These are phyloP conservation scores for Thalassiosira mediterranea DNA, from an alignment of 352 stramenopile genomes.

Conservation along the genomic window DNA sequence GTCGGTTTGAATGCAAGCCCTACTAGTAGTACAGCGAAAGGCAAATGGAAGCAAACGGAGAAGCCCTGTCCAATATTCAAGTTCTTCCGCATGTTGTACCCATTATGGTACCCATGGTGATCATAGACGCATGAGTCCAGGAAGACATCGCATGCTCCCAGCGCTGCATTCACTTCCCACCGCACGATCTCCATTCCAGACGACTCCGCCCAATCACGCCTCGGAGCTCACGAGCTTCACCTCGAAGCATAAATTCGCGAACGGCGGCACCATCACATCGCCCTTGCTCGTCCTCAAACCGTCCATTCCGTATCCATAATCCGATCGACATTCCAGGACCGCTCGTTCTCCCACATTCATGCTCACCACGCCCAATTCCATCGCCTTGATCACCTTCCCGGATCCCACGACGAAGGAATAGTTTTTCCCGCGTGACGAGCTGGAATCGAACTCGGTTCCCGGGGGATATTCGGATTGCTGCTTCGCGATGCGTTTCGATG, in stretches of 20 bases:
- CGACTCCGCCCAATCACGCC: too few relatives aligned
- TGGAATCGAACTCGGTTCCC: constrained; percentile 65
- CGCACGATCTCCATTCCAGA: too few relatives aligned
- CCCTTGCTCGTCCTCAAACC: constrained; percentile 56
- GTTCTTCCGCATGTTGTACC: too few relatives aligned
- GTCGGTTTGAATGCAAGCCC: too few relatives aligned
- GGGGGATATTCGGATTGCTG: constrained; percentile 34
- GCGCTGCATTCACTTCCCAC: too few relatives aligned
- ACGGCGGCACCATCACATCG: constrained; percentile 63
- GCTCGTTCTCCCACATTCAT: constrained; percentile 55
- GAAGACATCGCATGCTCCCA: too few relatives aligned
- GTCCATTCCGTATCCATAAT: constrained; percentile 70
- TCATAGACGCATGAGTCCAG: too few relatives aligned
- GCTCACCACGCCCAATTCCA: constrained; percentile 45
- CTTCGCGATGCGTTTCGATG: constrained; percentile 44
- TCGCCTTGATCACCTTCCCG: constrained; percentile 55
- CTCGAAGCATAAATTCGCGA: constrained; percentile 65
- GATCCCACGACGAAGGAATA: constrained; percentile 47
- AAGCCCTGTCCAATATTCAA: too few relatives aligned
- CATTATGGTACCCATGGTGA: too few relatives aligned
- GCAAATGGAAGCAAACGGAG: too few relatives aligned
- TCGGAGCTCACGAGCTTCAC: too few relatives aligned
- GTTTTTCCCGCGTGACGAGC: constrained; percentile 21
- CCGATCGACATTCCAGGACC: constrained; percentile 46
- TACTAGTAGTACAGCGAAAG: too few relatives aligned